These are phyloP conservation scores for Eimeria acervulina DNA, from an alignment of 169 alveolate species.

Conservation along the genomic window DNA sequence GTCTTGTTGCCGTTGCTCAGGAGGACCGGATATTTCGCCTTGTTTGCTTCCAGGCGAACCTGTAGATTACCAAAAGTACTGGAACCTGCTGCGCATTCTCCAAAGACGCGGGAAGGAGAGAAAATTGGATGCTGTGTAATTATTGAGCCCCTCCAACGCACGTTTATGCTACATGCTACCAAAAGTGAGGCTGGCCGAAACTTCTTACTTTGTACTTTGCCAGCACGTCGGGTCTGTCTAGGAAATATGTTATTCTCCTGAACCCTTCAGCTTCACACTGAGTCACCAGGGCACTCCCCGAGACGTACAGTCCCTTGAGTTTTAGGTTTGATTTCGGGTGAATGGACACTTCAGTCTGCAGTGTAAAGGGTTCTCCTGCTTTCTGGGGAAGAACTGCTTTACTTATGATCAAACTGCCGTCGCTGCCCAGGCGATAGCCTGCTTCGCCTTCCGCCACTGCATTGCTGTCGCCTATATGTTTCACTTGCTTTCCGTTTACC, in stretches of 20 bases:
- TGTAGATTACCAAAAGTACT: background rate
- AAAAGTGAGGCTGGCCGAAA: background rate
- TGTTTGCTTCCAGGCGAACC: slow-evolving; percentile 94
- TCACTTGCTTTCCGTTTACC: slow-evolving; percentile 88
- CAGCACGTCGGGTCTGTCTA: slow-evolving; percentile 96
- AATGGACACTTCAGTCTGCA: slow-evolving; percentile 86
- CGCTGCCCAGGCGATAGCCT: slow-evolving; percentile 83
- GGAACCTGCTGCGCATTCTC: background rate
- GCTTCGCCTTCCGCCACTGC: slow-evolving; percentile 74
- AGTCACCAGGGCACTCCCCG: slow-evolving; percentile 93
- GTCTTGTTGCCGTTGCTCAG: slow-evolving; percentile 93
- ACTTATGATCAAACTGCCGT: slow-evolving; percentile 83
- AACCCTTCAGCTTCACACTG: slow-evolving; percentile 97
- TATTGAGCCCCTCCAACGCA: background rate
- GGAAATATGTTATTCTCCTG: slow-evolving; percentile 93
- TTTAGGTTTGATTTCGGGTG: slow-evolving; percentile 85
- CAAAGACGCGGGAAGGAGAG: background rate
- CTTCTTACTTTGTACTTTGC: slow-evolving; percentile 87
- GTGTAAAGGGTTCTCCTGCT: slow-evolving; percentile 83
- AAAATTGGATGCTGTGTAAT: background rate
- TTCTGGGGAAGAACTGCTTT: slow-evolving; percentile 80
- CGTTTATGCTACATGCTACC: background rate
- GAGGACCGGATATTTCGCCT: slow-evolving; percentile 92
- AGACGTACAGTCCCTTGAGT: slow-evolving; percentile 89
- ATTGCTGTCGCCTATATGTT: slow-evolving; percentile 87